Percentiles rank a stretch among this genome's conserved stretches.
Evolutionary conservation across 2,329 filamentous ascomycete genomes (phyloP).

Genomic region (Neophaeococcomyces aloes): DNA sequence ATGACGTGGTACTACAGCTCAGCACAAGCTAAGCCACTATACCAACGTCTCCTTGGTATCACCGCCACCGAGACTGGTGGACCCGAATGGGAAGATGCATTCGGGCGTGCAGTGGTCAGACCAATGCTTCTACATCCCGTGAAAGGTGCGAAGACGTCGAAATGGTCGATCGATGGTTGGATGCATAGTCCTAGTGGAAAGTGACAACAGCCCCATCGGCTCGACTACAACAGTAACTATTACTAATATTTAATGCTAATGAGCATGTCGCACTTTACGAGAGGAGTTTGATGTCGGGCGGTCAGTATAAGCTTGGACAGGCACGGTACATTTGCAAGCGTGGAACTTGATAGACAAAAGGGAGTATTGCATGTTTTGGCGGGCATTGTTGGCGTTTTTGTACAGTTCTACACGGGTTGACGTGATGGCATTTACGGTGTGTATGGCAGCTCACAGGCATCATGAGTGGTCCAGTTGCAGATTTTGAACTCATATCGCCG

Average conservation of each 20-base stretch:
- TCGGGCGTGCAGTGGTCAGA: conserved; percentile 23
- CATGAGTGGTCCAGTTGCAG: background rate
- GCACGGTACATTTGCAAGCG: background rate
- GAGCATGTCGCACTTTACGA: conserved; percentile 2
- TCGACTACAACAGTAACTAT: background rate
- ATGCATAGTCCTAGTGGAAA: conserved; percentile 19
- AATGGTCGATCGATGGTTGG: conserved; percentile 20
- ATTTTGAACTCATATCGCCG: background rate
- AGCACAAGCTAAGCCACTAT: conserved; percentile 25
- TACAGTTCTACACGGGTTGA: conserved; percentile 6
- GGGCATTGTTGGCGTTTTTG: conserved; percentile 1
- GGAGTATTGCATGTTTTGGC: background rate
- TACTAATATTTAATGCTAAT: conserved; percentile 6
- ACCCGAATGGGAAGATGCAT: conserved; percentile 24
- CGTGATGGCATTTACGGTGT: background rate
- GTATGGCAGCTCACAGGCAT: background rate
- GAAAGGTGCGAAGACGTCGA: conserved; percentile 28
- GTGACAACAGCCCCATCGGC: conserved; percentile 7
- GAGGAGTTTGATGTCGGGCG: conserved; percentile 1
- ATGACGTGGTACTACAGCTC: conserved; percentile 28
- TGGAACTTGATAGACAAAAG: background rate
- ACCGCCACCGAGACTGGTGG: conserved; percentile 21
- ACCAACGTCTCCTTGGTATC: conserved; percentile 25
- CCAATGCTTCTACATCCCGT: conserved; percentile 27
- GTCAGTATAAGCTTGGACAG: background rate